These are phyloP conservation scores for Schoenoplectus triqueter DNA, from an alignment of 202 grass and related monocot species.

Conservation along the genomic window DNA sequence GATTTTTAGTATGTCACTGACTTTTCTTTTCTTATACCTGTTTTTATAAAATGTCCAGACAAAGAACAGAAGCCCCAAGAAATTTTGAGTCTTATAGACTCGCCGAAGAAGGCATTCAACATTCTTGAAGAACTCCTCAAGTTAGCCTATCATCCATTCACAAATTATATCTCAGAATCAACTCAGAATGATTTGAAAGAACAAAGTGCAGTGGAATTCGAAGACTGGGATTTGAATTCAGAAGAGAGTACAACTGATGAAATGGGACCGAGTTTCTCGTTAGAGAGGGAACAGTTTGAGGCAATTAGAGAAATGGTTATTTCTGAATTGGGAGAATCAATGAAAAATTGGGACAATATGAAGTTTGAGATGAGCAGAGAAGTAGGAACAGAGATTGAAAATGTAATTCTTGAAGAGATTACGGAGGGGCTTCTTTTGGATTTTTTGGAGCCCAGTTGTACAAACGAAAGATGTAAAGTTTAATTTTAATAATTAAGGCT, in stretches of 20 bases:
- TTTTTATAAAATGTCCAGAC: slow-evolving; percentile 22
- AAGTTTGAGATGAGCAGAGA: slow-evolving; percentile 35
- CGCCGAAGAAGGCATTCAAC: slow-evolving; percentile 31
- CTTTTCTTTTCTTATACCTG: neutral
- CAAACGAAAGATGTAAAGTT: slow-evolving; percentile 13
- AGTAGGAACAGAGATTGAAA: slow-evolving; percentile 25
- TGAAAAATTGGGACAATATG: slow-evolving; percentile 29
- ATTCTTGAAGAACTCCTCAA: slow-evolving; percentile 39
- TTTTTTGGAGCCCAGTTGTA: slow-evolving; percentile 2
- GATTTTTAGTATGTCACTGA: neutral
- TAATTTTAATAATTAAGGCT: slow-evolving; percentile 33
- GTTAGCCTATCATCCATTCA: slow-evolving; percentile 21
- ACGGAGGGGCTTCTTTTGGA: slow-evolving; percentile 25
- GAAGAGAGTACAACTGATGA: slow-evolving; percentile 16
- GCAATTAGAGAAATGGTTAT: slow-evolving; percentile 17
- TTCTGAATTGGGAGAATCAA: slow-evolving; percentile 19
- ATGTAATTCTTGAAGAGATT: slow-evolving; percentile 37
- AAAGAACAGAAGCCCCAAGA: slow-evolving; percentile 7
- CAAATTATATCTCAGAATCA: slow-evolving; percentile 24
- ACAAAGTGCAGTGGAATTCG: neutral
- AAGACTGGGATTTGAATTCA: slow-evolving; percentile 32
- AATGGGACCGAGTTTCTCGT: slow-evolving; percentile 4
- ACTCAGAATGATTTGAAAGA: slow-evolving; percentile 3
- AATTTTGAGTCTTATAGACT: slow-evolving; percentile 26
- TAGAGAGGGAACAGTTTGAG: slow-evolving; percentile 9